Evolutionary conservation across 768 basidiomycete genomes (phyloP), one percentile per base, ranked within the genome.

Genomic region (Termitomyces sp.): DNA sequence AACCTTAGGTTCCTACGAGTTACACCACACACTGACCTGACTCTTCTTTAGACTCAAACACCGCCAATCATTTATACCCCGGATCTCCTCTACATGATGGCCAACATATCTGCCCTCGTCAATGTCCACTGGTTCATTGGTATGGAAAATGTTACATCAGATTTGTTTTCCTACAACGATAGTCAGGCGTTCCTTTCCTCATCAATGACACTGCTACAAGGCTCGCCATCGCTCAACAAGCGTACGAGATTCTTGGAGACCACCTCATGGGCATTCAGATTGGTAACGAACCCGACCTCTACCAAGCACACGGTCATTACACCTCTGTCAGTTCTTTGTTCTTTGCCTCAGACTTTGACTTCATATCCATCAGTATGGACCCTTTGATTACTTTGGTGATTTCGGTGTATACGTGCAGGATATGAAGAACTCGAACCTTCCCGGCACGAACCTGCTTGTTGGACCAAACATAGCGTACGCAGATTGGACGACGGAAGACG

Each of bases 41-140:
- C 14, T 30, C 11, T 17, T 21, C 22, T 53, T 26, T 19, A 79
- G 79, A 92, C 88, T 2, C 73, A 80, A 49, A 92, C 92, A 8
- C 85, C 88, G 0, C 76, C 87, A 4, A 71, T 90, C 46, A 67
- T 82, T 19, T 84, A 83, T 53, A 86, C 89, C 0, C 61, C 71
- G 0, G 88, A 89, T 51, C 70, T 92, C 30, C 73, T 95, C 58
- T 81, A 85, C 63, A 76, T 87, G 65, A 74, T 90, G 71, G 65
- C 70, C 9, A 85, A 85, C 57, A 80, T 91, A 41, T 85, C 85
- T 0, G 63, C 72, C 0, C 67, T 88, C 0, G 77, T 84, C 30
- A 80, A 83, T 46, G 78, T 85, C 12, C 72, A 81, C 28, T 93
- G 90, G 88, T 87, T 80, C 64, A 70, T 85, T 43, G 83, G 79